phyloP scores from a whole-genome alignment of 1,284 basidiomycete species.

The Boletellus dicymbophilus region DNA sequence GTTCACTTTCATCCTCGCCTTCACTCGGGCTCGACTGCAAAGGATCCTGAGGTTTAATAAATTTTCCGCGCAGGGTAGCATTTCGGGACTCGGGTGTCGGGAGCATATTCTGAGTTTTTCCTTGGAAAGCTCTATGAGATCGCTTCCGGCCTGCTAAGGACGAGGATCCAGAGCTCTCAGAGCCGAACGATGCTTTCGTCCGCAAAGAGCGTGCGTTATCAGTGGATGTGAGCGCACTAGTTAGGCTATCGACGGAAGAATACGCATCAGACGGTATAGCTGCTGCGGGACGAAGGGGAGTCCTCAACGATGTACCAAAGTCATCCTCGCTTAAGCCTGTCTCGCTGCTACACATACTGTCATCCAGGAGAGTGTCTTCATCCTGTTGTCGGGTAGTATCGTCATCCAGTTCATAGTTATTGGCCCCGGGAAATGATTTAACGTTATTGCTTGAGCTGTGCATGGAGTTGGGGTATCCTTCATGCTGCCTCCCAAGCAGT shows the following conservation, averaged over 20 bases:
- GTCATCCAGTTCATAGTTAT: constrained; percentile 8
- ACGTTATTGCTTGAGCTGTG: constrained; percentile 57
- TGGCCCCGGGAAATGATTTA: constrained; percentile 8
- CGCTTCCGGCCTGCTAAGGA: constrained; percentile 40
- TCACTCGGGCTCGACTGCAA: constrained; percentile 26
- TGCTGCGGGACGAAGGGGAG: constrained; percentile 44
- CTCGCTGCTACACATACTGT: constrained; percentile 29
- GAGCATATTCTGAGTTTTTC: constrained; percentile 1
- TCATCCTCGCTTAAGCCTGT: constrained; percentile 44
- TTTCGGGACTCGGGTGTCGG: constrained; percentile 16
- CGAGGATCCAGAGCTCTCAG: constrained; percentile 39
- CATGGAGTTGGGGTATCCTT: constrained; percentile 58
- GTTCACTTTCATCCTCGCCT: constrained; percentile 19
- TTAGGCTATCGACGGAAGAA: constrained; percentile 39
- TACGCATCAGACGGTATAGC: constrained; percentile 34
- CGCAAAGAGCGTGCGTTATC: constrained; percentile 46
- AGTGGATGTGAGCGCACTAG: constrained; percentile 47
- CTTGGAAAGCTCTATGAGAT: constrained; percentile 14
- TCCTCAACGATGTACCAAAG: constrained; percentile 66
- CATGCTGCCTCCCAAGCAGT: constrained; percentile 67
- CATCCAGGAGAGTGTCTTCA: constrained; percentile 24
- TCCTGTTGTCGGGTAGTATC: constrained; percentile 18
- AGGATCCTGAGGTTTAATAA: constrained; percentile 7
- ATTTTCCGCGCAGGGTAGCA: constrained; percentile 31
- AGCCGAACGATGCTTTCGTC: constrained; percentile 46